Base-by-base conservation (phyloP, 768 basidiomycete genomes). In the Mycena pura region DNA sequence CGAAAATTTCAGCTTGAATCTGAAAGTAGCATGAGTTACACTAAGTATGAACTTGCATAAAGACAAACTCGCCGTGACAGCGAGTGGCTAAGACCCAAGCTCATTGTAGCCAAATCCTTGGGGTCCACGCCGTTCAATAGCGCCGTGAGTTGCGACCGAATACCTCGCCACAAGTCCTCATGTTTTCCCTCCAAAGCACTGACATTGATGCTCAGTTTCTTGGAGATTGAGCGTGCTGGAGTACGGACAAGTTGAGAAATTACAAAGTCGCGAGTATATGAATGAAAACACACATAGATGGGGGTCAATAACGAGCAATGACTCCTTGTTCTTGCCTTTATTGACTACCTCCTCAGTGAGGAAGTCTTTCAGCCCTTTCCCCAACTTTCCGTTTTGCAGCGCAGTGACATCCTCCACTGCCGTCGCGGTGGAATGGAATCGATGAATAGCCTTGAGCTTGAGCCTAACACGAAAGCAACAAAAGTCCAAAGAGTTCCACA, bases 1-100 rank as follows among this genome's bases (percentile, higher is more conserved):
- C 8, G 97, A 99, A 78, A 99, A 99, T 78, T 99, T 99, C 69
- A 99, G 85, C 83, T 99, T 99, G 82, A 96, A 99, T 60, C 96
- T 96, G 64, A 29, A 52, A 9, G n/a, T 36, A 21, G 6, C 10
- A 38, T 50, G 14, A 19, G 21, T 55, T n/a, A 36, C 24, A 24
- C n/a, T 8, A 55, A 25, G 9, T 10, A 11, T 40, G 28, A 38
- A 29, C 24, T 2, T 11, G 27, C 24, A 13, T 10, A 31, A 19
- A 19, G 31, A 19, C 17, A 9, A 32, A 48, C 84, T 31, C 60
- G 93, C 95, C 95, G 88, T 47, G 95, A 96, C 72, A 99, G 81
- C 54, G 95, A 97, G 80, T 99, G 97, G 75, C 92, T 93, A 62
- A 99, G 84, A 85, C 97, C 97, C 67, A 99, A 80, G 68, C 92